Base-by-base conservation (phyloP, 805 yeast genomes). In the Wickerhamomyces kurtzmanii region DNA sequence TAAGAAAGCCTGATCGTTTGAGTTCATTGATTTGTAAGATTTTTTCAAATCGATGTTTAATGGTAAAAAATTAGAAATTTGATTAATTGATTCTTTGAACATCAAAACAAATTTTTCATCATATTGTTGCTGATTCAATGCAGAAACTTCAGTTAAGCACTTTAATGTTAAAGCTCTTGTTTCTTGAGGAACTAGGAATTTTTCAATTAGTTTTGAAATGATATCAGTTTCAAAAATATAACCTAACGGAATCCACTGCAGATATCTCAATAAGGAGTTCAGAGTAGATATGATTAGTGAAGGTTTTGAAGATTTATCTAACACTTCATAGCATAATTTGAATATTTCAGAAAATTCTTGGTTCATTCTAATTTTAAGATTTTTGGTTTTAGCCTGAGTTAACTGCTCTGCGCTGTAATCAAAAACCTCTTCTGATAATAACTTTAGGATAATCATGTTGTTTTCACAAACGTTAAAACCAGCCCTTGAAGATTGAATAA, bases 391-490 rank as follows among this genome's bases (percentile, higher is more conserved):
- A 5, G 95, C 94, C 56, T 85, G 96, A 24, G 99, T 91, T 83
- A 91, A 78, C 51, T 84, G 94, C 39, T 87, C 96, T 27, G 86
- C 84, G n/a, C 93, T 77, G 51, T 67, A 91, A 57, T 91, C 97
- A 51, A 89, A 91, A 12, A 91, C 93, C 57, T 91, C 99, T 59
- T 91, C 99, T 29, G 93, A 78, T 42, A 91, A 68, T 39, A 91
- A 64, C 45, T 80, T 81, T 51, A 91, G 67, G 34, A 91, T 87
- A 36, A 77, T 75, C 97, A 91, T 89, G 58, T 91, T 91, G 60
- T 91, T 91, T 56, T 91, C 98, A 61, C 98, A 91, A 29, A 91
- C 96, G 46, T 86, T 89, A 53, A 82, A 74, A 14, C 91, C 78
- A 10, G 89, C 74, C 38, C 84, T 72, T 25, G 93, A 77, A 38